A percentile compares a stretch with the other conserved stretches of the same genome.
Conservation (phyloP, 768 basidiomycete genomes). For the Trametes meyenii region DNA sequence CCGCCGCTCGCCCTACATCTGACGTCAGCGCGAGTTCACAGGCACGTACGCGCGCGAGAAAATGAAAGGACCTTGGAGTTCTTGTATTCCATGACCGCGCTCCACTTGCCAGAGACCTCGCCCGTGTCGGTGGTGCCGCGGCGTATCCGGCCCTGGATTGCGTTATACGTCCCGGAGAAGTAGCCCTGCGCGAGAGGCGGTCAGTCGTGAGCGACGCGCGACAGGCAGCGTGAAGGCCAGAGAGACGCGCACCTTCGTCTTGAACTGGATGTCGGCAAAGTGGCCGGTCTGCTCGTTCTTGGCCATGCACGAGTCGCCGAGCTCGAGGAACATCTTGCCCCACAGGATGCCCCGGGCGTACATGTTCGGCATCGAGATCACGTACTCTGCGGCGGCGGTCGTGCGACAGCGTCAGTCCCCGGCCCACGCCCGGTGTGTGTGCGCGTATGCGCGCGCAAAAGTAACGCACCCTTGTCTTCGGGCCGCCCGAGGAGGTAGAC, state of each 20-base stretch:
- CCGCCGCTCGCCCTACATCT: constrained; percentile 54
- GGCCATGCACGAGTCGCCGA: constrained; percentile 87
- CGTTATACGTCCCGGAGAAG: constrained; percentile 96
- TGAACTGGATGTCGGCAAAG: constrained; percentile 89
- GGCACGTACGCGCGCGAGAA: not conserved
- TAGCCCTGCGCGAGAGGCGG: constrained; percentile 63
- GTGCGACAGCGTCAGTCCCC: not conserved
- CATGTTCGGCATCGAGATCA: constrained; percentile 98
- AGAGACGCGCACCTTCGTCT: constrained; percentile 73
- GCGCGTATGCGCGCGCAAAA: not conserved
- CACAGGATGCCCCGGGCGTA: constrained; percentile 87
- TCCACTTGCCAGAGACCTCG: constrained; percentile 91
- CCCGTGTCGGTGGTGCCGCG: constrained; percentile 68
- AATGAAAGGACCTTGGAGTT: constrained; percentile 54
- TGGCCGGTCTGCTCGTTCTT: constrained; percentile 79
- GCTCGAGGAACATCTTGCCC: constrained; percentile 94
- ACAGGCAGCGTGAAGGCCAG: not conserved
- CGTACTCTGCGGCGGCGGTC: constrained; percentile 59
- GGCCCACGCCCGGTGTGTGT: too few relatives aligned
- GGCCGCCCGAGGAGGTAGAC: constrained; percentile 80
- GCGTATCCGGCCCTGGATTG: constrained; percentile 79
- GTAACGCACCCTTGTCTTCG: constrained; percentile 76
- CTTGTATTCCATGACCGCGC: constrained; percentile 85
- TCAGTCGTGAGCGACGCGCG: not conserved
- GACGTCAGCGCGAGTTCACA: not conserved